These are phyloP conservation scores for Chaetoceros tenuissimus DNA, from an alignment of 108 stramenopile species.

Conservation along the genomic window DNA sequence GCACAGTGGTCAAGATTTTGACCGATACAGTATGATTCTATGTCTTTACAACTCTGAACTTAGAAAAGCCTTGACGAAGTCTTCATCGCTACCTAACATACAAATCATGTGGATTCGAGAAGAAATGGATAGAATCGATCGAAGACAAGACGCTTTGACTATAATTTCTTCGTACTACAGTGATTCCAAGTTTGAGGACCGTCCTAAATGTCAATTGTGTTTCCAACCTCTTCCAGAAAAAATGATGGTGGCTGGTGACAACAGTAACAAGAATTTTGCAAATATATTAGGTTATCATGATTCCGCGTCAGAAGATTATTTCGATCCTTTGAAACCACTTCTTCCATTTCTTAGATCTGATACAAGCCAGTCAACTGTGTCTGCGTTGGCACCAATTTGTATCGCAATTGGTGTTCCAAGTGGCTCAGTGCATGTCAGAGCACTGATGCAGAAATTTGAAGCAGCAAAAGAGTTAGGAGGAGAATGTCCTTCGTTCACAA, in stretches of 20 bases:
- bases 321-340: slow-evolving; percentile 69
- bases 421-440: slow-evolving; percentile 67
- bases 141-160: slow-evolving; percentile 63
- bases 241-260: slow-evolving; percentile 5
- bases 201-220: slow-evolving; percentile 47
- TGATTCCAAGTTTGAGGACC: slow-evolving; percentile 20
- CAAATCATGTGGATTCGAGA: slow-evolving; percentile 18
- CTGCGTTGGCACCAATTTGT: slow-evolving; percentile 66
- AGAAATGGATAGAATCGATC: slow-evolving; percentile 50
- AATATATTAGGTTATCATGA: slow-evolving; percentile 3
- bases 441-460: slow-evolving; percentile 42
- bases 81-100: slow-evolving; percentile 12
- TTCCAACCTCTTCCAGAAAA: slow-evolving; percentile 51
- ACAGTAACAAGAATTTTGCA: background rate
- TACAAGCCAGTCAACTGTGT: slow-evolving; percentile 18
- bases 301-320: slow-evolving; percentile 5
- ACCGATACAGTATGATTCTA: slow-evolving; percentile 43
- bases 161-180: slow-evolving; percentile 64
- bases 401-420: slow-evolving; percentile 50
- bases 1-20: slow-evolving; percentile 37
- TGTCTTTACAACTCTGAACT: slow-evolving; percentile 41
- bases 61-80: slow-evolving; percentile 14
- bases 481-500: slow-evolving; percentile 47
- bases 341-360: slow-evolving; percentile 25
- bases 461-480: slow-evolving; percentile 23